phyloP scores from a whole-genome alignment of 257 asterid species.

The Striga asiatica region DNA sequence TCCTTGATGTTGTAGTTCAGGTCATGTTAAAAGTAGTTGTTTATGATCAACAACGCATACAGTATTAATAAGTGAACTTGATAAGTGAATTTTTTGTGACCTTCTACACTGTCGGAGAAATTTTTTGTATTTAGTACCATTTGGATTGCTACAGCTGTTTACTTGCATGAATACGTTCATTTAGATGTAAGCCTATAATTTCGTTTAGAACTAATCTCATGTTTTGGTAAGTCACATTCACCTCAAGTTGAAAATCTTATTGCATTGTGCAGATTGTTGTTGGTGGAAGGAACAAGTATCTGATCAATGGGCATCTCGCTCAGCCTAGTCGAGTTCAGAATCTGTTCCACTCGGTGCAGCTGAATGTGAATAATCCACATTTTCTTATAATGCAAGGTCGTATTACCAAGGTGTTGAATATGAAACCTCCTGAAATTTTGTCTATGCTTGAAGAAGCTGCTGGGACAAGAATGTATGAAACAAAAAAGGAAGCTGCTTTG shows the following conservation, averaged over 20 bases:
- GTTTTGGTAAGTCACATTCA: no score
- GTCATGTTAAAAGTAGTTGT: no score
- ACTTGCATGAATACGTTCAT: not conserved
- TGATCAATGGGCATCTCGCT: slow-evolving; percentile 94
- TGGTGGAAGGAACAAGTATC: slow-evolving; percentile 97
- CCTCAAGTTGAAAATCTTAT: no score
- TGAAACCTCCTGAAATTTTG: slow-evolving; percentile 96
- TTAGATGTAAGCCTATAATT: no score
- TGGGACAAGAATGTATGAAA: slow-evolving; percentile 98
- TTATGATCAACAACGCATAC: no score
- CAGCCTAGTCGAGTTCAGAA: slow-evolving; percentile 98
- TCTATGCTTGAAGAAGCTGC: slow-evolving; percentile 99
- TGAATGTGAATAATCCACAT: slow-evolving; percentile 95
- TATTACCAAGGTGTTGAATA: slow-evolving; percentile 88
- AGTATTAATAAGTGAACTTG: no score
- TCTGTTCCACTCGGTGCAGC: slow-evolving; percentile 98
- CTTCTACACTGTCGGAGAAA: not conserved
- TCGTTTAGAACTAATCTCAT: no score
- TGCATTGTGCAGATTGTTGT: slow-evolving; percentile 76
- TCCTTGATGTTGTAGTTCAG: no score
- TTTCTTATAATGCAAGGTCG: slow-evolving; percentile 99
- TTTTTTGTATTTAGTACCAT: not conserved
- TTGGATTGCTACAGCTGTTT: not conserved
- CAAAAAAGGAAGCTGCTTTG: slow-evolving; percentile 93
- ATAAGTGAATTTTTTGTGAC: no score